A percentile compares a stretch with the other conserved stretches of the same genome.
Conservation (phyloP, 768 basidiomycete genomes). For the Psilocybe subaeruginosa region DNA sequence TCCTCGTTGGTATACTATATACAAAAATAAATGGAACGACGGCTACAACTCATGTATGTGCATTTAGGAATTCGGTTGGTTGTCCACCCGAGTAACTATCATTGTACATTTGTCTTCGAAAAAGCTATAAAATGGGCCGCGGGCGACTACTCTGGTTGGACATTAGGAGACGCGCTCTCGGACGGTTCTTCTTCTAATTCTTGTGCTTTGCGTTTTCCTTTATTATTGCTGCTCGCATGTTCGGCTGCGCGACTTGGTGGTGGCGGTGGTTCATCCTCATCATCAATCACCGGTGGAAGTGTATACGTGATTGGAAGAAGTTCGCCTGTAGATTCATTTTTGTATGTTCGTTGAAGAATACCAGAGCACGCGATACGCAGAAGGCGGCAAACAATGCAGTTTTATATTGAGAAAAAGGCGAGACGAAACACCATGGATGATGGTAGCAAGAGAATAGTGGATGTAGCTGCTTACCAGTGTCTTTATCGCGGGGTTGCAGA, state of each 20-base stretch:
- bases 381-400: background rate
- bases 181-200: slow-evolving; percentile 22
- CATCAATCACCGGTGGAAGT: slow-evolving; percentile 60
- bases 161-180: background rate
- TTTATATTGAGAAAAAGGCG: slow-evolving; percentile 7
- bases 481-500: slow-evolving; percentile 63
- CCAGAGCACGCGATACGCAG: slow-evolving; percentile 4
- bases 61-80: no score
- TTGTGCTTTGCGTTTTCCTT: slow-evolving; percentile 67
- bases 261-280: slow-evolving; percentile 49
- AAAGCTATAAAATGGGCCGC: background rate
- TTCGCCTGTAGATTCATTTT: slow-evolving; percentile 38
- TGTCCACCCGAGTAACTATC: no score
- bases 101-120: no score
- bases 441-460: background rate
- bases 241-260: slow-evolving; percentile 19
- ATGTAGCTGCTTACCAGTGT: slow-evolving; percentile 52
- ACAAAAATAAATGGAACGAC: background rate
- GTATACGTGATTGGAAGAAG: slow-evolving; percentile 62
- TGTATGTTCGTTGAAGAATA: slow-evolving; percentile 16
- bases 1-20: background rate
- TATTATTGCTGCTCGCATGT: slow-evolving; percentile 34
- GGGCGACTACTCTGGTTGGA: background rate
- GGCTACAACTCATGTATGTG: no score
- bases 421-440: background rate